Evolutionary conservation across 305 asterid species (phyloP), one percentile per base, ranked within the genome.

Genomic region (Solanum hybrid): DNA sequence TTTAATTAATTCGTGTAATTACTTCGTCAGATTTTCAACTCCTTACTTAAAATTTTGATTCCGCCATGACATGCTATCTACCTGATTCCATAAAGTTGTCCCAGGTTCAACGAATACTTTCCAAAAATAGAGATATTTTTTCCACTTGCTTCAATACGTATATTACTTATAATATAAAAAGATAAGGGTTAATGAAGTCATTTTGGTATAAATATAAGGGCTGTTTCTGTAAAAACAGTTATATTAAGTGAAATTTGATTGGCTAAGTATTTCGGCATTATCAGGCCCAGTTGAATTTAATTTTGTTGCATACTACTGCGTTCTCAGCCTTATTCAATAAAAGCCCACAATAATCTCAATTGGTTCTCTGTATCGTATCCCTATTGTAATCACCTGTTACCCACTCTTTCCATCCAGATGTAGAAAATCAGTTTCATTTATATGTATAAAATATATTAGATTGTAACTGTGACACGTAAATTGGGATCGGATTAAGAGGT

Each of bases 241-340:
- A n/a, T 19, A 2, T 6, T 27, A 13, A 26, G n/a, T 84, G 80
- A 29, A 36, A 64, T 45, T 80, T 88, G 56, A 93, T 92, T 93
- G 94, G 95, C 75, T 89, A 14, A 24, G 86, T 51, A 69, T 80
- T 60, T 84, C 92, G 94, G 95, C 89, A 73, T 26, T 87, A 88
- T 89, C 88, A 88, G 89, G 26, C 19, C 10, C 15, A 89, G 7
- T 71, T 72, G 76, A 35, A 51, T 88, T 71, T 29, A 76, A 42
- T 78, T 60, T 34, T 89, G 88, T 37, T 82, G 90, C 85, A 19
- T 40, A 17, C 22, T 88, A 27, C 32, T 11, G 69, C 26, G 64
- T 15, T 71, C 82, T 86, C 31, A 3, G 35, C 26, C 26, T 86
- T 4, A n/a, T 6, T 14, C n/a, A 79, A 34, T 64, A 38, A 82